Evolutionary conservation across 2,329 filamentous ascomycete species (phyloP), one percentile per base, ranked within the genome.

Genomic region (Exophiala alcalophila): DNA sequence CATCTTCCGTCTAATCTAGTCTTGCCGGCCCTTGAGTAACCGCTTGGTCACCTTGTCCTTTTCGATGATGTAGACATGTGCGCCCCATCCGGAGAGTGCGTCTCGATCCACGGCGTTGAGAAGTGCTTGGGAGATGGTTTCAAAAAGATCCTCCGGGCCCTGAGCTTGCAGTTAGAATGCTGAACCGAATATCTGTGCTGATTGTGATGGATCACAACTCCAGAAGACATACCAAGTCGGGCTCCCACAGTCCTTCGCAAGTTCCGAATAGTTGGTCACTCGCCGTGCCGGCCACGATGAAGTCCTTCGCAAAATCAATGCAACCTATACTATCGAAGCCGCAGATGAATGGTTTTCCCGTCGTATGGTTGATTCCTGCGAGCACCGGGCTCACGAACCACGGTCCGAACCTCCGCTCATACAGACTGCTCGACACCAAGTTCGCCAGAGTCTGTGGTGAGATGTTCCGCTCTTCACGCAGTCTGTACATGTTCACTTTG

Each of bases 21-120:
- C 91, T 74, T 97, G 91, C 74, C 90, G 82, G 64, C 90, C 90
- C 81, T 97, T 97, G 68, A 98, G 76, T 81, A 98, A 81, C 67
- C 92, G 80, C 84, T 97, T 96, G 62, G 92, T 97, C 53, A 98
- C 87, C 85, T 97, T 97, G 74, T 95, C 90, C 80, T 98, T 98
- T 77, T 97, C 92, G 67, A 98, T 94, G 63, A 98, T 94, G 73
- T 97, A 98, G 58, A 98, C 92, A 64, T 98, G 89, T 26, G 92
- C 92, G 65, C 92, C 92, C 92, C 92, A 97, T 54, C 92, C 92
- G 25, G 91, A 96, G 53, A 98, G 76, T 39, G 92, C 92, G 69
- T 98, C 92, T 71, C 92, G 80, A 69, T 98, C 92, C 45, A 97
- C 87, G 47, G 92, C 92, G 69, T 94, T 97, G 58, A 98, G 77